Base-by-base conservation (phyloP, 225 moss, liverwort and hornwort genomes). In the Takakia lepidozioides region DNA sequence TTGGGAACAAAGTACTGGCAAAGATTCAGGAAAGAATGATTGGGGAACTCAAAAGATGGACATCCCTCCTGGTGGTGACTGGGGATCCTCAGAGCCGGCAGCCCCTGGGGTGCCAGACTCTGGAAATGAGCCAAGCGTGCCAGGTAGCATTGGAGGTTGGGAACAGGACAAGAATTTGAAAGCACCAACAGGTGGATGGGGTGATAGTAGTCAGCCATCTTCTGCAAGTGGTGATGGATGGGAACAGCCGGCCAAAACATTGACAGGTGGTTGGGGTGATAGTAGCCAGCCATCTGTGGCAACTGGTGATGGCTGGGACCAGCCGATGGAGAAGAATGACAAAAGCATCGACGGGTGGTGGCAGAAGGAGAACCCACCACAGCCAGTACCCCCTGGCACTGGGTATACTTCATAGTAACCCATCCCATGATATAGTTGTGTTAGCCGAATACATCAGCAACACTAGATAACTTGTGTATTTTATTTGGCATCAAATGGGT, bases 161-260 rank as follows among this genome's bases (percentile, higher is more conserved):
- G 11, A 32, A 6, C 32, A 32, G 32, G 32, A 11, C 32, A 32
- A 32, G 32, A 11, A 32, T 32, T 32, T 11, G 7, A 11, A 32
- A 32, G 8, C 32, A 6, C 8, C 7, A 11, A 11, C 32, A 7
- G 11, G 32, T 32, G 32, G 11, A 7, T 32, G 32, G 32, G 32
- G 32, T 32, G 0, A 46, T 10, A 46, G 22, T 30, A 49, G 29
- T 43, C 39, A 56, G 19, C 70, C 46, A 25, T 45, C 29, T 38
- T 49, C 46, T 55, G 59, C 65, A 65, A 60, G 20, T 55, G 55
- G 45, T 46, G 55, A 34, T 65, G 60, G 54, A 56, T 71, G 70
- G 65, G 60, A 49, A 48, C 54, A 48, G 20, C 54, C 39, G 69
- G 58, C 38, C 48, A 54, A n/a, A n/a, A n/a, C n/a, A n/a, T n/a